phyloP scores from a whole-genome alignment of 1,139 yeast species.

The Saccharomyces pastorianus region DNA sequence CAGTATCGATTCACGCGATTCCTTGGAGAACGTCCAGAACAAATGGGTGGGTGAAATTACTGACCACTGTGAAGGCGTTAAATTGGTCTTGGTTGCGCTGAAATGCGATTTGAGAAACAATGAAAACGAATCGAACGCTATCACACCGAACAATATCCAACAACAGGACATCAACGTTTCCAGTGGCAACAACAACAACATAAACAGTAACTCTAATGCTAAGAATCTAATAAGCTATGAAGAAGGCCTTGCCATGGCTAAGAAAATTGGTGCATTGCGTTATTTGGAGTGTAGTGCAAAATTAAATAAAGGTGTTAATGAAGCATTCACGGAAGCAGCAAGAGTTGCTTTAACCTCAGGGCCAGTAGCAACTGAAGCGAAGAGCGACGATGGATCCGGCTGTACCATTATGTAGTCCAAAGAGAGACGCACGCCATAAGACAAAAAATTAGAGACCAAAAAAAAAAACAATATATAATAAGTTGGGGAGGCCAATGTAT shows the following conservation, averaged over 20 bases:
- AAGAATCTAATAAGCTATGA: slow-evolving; percentile 63
- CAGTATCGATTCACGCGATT: slow-evolving; percentile 87
- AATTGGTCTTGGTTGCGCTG: slow-evolving; percentile 84
- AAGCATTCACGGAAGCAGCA: slow-evolving; percentile 95
- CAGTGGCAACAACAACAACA: slow-evolving; percentile 20
- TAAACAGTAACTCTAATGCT: slow-evolving; percentile 26
- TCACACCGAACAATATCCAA: slow-evolving; percentile 26
- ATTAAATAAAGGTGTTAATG: slow-evolving; percentile 89
- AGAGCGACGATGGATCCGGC: slow-evolving; percentile 34
- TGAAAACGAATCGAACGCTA: slow-evolving; percentile 34
- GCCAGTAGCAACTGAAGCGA: slow-evolving; percentile 64
- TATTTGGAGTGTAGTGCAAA: slow-evolving; percentile 92
- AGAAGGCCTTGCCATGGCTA: slow-evolving; percentile 81
- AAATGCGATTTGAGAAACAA: slow-evolving; percentile 81
- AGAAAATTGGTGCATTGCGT: slow-evolving; percentile 73
- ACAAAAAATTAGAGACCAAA: slow-evolving; percentile 1
- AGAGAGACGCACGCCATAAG: background rate
- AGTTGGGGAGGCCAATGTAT: background rate
- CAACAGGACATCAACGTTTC: slow-evolving; percentile 20
- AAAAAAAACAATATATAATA: slow-evolving; percentile 1
- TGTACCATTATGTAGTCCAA: slow-evolving; percentile 35
- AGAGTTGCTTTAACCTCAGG: slow-evolving; percentile 89
- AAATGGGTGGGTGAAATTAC: slow-evolving; percentile 97
- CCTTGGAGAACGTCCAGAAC: slow-evolving; percentile 86
- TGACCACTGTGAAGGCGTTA: slow-evolving; percentile 95